Base-by-base conservation (phyloP, 176 grass and related monocot species). In the Puya raimondii region DNA sequence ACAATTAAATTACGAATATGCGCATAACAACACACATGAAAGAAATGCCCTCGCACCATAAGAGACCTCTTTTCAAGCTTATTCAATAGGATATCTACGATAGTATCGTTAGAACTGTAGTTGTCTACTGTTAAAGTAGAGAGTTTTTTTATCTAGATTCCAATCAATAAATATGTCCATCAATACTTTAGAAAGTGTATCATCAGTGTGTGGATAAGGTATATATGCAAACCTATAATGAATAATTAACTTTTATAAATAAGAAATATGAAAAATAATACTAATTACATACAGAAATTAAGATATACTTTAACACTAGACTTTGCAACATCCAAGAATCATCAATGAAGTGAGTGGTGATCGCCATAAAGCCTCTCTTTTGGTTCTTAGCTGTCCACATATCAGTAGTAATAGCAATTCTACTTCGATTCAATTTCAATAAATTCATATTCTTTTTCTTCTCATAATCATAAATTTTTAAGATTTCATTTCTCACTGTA, bases 1-100 rank as follows among this genome's bases (percentile, higher is more conserved):
- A 77, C 67, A 56, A 74, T 80, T 42, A 54, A 17, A n/a, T 73
- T 80, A 15, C 73, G 58, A 16, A 81, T 74, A 51, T 75, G 52
- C 9, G 53, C 72, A n/a, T n/a, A 61, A 70, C 53, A 83, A 57
- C 63, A 4, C 49, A 83, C 72, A 12, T 83, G 59, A 18, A 83
- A 11, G 0, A 77, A 20, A 5, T 3, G 3, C 0, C 72, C 74
- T 51, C 56, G 1, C 18, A 77, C 42, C 58, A 83, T 13, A 49
- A 77, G 67, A 11, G 20, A 61, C 12, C 9, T 8, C 4, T 21
- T 27, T 27, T 17, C 27, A 21, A 77, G 11, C 53, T 67, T 67
- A 15, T 78, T 1, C 12, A 9, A 13, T 5, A 73, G 26, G 42
- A 64, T 53, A 23, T 42, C 33, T 0, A 72, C 33, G 10, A 72